Percentiles rank a stretch among this genome's conserved stretches.
phyloP scores from a whole-genome alignment of 2,329 filamentous ascomycete genomes.

The Cladosporium cucumerinum region DNA sequence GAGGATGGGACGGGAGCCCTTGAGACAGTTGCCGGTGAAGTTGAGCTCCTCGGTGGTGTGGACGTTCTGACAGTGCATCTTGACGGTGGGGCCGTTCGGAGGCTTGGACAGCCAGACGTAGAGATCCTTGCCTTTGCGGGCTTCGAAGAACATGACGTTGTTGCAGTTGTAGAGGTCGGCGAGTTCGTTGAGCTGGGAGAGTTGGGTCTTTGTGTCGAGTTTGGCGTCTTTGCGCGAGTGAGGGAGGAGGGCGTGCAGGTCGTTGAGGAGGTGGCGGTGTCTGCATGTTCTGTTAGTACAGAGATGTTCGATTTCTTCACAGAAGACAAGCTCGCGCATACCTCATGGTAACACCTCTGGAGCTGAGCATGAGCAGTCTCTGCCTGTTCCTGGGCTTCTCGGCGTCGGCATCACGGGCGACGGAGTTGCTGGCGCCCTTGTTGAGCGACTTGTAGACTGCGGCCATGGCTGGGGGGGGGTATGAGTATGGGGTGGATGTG shows the following conservation, averaged over 20 bases:
- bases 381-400: constrained; percentile 44
- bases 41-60: constrained; percentile 97
- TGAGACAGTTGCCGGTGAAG: constrained; percentile 94
- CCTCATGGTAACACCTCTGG: constrained; percentile 86
- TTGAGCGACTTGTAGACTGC: constrained; percentile 57
- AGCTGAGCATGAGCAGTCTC: constrained; percentile 84
- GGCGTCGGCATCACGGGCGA: constrained; percentile 33
- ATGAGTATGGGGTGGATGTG: not conserved
- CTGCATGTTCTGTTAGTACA: constrained; percentile 44
- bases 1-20: constrained; percentile 84
- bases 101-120: constrained; percentile 93
- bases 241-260: constrained; percentile 82
- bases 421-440: constrained; percentile 38
- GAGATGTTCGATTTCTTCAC: not conserved
- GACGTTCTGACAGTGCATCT: constrained; percentile 71
- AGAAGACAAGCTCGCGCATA: constrained; percentile 36
- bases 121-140: constrained; percentile 87
- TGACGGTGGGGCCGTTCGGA: constrained; percentile 74
- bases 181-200: constrained; percentile 74
- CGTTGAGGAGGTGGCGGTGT: constrained; percentile 88
- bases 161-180: constrained; percentile 86
- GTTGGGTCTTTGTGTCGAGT: constrained; percentile 89
- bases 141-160: constrained; percentile 92
- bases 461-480: constrained; percentile 47
- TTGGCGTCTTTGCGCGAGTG: constrained; percentile 94